Conservation (phyloP, 345 rosid genomes). For the Rhizophora apiculata region DNA sequence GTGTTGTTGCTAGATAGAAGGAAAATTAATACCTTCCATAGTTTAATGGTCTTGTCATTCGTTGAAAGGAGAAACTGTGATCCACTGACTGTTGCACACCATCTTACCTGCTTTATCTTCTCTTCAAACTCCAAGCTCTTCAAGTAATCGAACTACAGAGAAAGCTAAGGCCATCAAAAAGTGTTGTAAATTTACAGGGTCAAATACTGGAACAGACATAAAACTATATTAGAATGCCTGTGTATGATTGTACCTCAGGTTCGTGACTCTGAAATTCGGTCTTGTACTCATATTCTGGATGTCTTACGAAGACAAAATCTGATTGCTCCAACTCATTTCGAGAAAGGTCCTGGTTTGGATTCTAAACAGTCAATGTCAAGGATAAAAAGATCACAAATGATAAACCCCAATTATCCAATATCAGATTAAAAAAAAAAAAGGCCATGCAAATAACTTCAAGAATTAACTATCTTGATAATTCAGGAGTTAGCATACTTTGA, state of each 20-base stretch:
- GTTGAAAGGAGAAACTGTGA: conserved; percentile 54
- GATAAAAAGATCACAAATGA: conserved; percentile 20
- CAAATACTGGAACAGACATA: not conserved
- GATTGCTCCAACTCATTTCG: conserved; percentile 45
- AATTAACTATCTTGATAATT: not conserved
- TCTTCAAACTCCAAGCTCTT: conserved; percentile 74
- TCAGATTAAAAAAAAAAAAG: not conserved
- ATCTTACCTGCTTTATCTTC: conserved; percentile 53
- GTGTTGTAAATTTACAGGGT: not conserved
- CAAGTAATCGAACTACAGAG: conserved; percentile 58
- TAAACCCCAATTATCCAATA: not conserved
- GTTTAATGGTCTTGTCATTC: conserved; percentile 67
- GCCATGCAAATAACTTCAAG: conserved; percentile 7
- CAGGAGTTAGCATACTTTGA: not conserved
- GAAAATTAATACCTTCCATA: conserved; percentile 54
- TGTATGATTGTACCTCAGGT: conserved; percentile 45
- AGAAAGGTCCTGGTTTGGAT: conserved; percentile 20
- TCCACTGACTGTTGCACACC: conserved; percentile 49
- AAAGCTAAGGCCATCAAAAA: not conserved
- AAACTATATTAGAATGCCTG: not conserved
- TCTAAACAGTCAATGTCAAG: conserved; percentile 31
- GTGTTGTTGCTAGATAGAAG: not conserved
- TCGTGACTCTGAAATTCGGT: conserved; percentile 73
- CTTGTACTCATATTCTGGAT: conserved; percentile 50
- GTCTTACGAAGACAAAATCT: conserved; percentile 32